These are phyloP conservation scores for Hypseocharis bilobata DNA, from an alignment of 441 rosid genomes.

Conservation along the genomic window DNA sequence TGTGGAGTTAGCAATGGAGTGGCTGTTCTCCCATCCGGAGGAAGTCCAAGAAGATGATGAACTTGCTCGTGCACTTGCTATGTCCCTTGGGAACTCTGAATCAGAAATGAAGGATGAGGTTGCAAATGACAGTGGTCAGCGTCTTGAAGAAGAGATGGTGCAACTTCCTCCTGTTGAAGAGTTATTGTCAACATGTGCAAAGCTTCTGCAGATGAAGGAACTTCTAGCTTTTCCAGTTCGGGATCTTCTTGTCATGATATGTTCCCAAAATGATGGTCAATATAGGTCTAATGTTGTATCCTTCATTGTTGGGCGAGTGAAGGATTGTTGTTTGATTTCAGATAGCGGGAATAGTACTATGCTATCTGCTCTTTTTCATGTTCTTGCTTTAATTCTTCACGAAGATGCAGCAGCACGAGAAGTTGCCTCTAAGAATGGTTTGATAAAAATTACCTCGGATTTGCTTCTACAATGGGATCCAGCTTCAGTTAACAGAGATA, in stretches of 20 bases:
- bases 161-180: conserved; percentile 87
- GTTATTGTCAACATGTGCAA: conserved; percentile 70
- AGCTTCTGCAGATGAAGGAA: conserved; percentile 88
- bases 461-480: conserved; percentile 71
- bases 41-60: conserved; percentile 93
- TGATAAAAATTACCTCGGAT: conserved; percentile 63
- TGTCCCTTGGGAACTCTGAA: conserved; percentile 90
- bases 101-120: conserved; percentile 61
- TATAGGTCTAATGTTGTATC: conserved; percentile 67
- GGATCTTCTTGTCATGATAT: conserved; percentile 74
- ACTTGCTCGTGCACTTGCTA: conserved; percentile 97
- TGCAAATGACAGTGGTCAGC: conserved; percentile 36
- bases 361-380: conserved; percentile 71
- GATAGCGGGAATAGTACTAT: conserved; percentile 44
- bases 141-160: conserved; percentile 63
- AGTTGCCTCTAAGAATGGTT: conserved; percentile 65
- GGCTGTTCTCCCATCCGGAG: conserved; percentile 93
- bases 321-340: conserved; percentile 42
- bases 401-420: conserved; percentile 78
- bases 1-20: conserved; percentile 97
- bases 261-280: conserved; percentile 86
- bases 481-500: conserved; percentile 41
- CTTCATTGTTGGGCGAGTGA: conserved; percentile 68
- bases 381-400: conserved; percentile 82
- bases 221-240: conserved; percentile 81